These are phyloP conservation scores for Chrysochromulina tobinii DNA, from an alignment of 78 protist genomes.

Conservation along the genomic window DNA sequence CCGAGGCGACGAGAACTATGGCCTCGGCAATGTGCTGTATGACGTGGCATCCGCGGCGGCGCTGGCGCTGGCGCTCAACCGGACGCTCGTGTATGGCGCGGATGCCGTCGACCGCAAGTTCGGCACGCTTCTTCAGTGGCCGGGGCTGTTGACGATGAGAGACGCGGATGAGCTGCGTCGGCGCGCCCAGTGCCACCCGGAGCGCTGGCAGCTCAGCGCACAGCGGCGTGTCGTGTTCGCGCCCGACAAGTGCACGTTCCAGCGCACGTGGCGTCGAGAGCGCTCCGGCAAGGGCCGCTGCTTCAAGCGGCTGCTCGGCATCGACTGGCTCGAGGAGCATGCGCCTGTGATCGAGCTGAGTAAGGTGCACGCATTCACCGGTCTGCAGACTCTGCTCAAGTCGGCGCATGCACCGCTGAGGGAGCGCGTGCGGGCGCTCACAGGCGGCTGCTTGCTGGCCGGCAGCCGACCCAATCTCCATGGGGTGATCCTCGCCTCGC, in stretches of 20 bases:
- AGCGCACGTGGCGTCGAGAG: not conserved
- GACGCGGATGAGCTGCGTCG: too few relatives aligned
- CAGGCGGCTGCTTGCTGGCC: not conserved
- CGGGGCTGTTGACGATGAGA: not conserved
- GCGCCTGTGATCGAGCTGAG: not conserved
- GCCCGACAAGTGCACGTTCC: conserved; percentile 7
- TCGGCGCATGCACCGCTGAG: not conserved
- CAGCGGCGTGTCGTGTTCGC: too few relatives aligned
- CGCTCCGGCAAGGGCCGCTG: not conserved
- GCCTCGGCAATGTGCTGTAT: conserved; percentile 10
- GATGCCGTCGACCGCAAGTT: not conserved
- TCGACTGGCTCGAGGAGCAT: not conserved
- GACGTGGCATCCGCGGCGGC: conserved; percentile 13
- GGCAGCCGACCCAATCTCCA: not conserved
- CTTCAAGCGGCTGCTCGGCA: not conserved
- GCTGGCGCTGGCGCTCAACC: not conserved
- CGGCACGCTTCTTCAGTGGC: not conserved
- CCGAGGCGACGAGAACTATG: conserved; percentile 4
- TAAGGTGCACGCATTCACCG: conserved; percentile 7
- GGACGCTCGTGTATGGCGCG: not conserved
- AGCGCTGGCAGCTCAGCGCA: too few relatives aligned
- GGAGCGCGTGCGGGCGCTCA: not conserved
- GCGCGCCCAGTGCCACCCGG: not conserved
- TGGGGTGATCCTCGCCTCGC: not conserved
- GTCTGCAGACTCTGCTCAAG: not conserved